Percentiles rank a stretch among this genome's conserved stretches.
These are phyloP conservation scores for Neoconidiobolus thromboides DNA, from an alignment of 371 early-diverging fungal genomes.

Conservation along the genomic window DNA sequence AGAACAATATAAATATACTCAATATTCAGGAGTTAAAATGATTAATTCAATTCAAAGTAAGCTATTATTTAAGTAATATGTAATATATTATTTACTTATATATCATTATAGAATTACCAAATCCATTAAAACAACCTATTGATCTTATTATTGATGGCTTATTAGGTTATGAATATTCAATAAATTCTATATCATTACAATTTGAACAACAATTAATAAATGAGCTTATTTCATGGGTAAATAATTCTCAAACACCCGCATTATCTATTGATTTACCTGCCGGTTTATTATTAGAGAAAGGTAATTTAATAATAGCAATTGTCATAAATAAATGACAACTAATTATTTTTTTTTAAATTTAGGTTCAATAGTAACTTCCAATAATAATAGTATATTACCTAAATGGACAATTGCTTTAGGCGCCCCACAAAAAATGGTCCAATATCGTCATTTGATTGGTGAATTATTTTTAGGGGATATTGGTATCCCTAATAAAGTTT, in stretches of 20 bases:
- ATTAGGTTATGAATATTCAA: constrained; percentile 34
- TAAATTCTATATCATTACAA: constrained; percentile 33
- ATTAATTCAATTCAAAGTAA: neutral
- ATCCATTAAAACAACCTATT: constrained; percentile 32
- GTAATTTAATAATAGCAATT: constrained; percentile 9
- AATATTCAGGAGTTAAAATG: neutral
- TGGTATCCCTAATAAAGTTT: constrained; percentile 45
- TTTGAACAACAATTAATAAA: constrained; percentile 20
- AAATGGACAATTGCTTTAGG: constrained; percentile 61
- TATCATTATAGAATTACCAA: constrained; percentile 21
- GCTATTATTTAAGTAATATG: neutral
- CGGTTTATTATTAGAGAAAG: constrained; percentile 37
- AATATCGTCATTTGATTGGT: constrained; percentile 31
- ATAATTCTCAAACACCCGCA: constrained; percentile 43
- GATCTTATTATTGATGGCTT: constrained; percentile 64
- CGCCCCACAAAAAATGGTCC: constrained; percentile 43
- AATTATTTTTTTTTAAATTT: neutral
- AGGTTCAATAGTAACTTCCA: neutral
- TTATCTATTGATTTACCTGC: constrained; percentile 54
- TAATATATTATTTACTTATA: constrained; percentile 6
- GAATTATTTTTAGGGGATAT: constrained; percentile 58
- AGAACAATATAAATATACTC: neutral
- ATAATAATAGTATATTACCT: constrained; percentile 9
- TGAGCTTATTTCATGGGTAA: constrained; percentile 56
- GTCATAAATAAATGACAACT: too few species aligned